Percentiles rank a stretch among this genome's conserved stretches.
phyloP scores from a whole-genome alignment of 306 rosid species.

The Medicago arabica region DNA sequence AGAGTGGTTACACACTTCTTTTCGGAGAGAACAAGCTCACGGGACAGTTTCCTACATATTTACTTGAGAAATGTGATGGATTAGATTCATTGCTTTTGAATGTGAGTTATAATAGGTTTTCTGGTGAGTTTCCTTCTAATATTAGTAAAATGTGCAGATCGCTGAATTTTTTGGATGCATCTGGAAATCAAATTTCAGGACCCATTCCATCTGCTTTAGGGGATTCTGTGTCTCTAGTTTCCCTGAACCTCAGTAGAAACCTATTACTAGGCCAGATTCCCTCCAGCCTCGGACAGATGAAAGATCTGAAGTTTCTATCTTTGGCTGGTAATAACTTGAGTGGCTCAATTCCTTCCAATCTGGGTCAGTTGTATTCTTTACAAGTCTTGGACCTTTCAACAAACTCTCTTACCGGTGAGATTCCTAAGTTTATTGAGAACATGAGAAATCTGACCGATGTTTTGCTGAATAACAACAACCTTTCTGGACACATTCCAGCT shows the following conservation, averaged over 20 bases:
- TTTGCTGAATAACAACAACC: conserved; percentile 75
- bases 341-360: conserved; percentile 67
- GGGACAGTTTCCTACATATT: conserved; percentile 59
- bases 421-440: conserved; percentile 69
- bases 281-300: conserved; percentile 60
- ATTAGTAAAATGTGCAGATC: conserved; percentile 65
- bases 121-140: conserved; percentile 63
- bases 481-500: conserved; percentile 82
- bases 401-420: conserved; percentile 77
- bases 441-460: conserved; percentile 66
- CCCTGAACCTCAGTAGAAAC: conserved; percentile 77
- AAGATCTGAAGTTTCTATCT: conserved; percentile 65
- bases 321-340: conserved; percentile 69
- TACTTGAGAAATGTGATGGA: conserved; percentile 68
- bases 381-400: conserved; percentile 79
- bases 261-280: conserved; percentile 70
- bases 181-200: conserved; percentile 73
- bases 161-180: conserved; percentile 70
- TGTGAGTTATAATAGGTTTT: conserved; percentile 66
- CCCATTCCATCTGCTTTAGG: conserved; percentile 58
- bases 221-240: conserved; percentile 57
- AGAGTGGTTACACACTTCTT: conserved; percentile 56
- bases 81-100: conserved; percentile 67
- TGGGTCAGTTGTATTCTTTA: conserved; percentile 70
- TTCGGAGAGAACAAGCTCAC: conserved; percentile 73